These are phyloP conservation scores for Eruca vesicaria DNA, from an alignment of 441 rosid genomes.

Conservation along the genomic window DNA sequence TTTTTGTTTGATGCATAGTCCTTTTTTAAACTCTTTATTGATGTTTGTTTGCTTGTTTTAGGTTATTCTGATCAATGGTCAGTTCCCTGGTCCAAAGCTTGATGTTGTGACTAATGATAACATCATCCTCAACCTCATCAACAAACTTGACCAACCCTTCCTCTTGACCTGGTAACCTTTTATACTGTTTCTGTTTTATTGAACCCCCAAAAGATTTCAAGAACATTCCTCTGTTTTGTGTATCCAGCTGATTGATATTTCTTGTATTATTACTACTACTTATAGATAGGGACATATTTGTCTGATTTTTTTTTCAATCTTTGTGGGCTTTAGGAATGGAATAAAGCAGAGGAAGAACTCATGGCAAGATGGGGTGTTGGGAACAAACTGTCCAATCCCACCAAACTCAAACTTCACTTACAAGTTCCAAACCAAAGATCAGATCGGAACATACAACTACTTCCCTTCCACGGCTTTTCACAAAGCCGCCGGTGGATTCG, in stretches of 20 bases:
- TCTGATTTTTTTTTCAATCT: not conserved
- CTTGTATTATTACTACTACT: not conserved
- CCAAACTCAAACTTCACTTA: conserved; percentile 86
- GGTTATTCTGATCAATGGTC: conserved; percentile 92
- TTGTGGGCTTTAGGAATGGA: conserved; percentile 63
- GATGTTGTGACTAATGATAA: conserved; percentile 91
- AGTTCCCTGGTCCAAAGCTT: conserved; percentile 90
- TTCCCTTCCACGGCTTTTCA: conserved; percentile 83
- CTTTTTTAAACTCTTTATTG: not conserved
- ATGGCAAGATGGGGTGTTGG: conserved; percentile 96
- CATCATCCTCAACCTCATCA: conserved; percentile 79
- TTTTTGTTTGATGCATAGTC: not conserved
- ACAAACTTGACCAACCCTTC: conserved; percentile 92
- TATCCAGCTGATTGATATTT: not conserved
- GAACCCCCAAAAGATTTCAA: not conserved
- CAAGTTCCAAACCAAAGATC: conserved; percentile 88
- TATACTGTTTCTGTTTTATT: not conserved
- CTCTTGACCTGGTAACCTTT: conserved; percentile 73
- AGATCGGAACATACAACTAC: conserved; percentile 78
- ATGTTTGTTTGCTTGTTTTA: conserved; percentile 27
- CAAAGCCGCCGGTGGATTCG: conserved; percentile 91
- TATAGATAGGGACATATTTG: not conserved
- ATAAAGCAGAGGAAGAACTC: conserved; percentile 96
- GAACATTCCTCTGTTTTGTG: not conserved
- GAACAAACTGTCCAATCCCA: conserved; percentile 90